A percentile compares a stretch with the other conserved stretches of the same genome.
Conservation (phyloP, 75 land plant species). For the Pinus albicaulis region DNA sequence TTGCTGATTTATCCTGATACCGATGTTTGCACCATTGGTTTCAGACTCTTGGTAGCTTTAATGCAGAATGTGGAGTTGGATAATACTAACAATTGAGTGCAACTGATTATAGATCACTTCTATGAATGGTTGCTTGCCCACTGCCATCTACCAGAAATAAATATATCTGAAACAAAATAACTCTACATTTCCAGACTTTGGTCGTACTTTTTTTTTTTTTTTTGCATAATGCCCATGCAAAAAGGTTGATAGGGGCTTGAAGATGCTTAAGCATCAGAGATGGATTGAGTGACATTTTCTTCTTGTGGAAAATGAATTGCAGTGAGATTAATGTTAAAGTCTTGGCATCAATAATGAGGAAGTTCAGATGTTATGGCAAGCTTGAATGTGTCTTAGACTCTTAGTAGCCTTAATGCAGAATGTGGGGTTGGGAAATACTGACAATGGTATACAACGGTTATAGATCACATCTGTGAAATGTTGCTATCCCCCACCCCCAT, state of each 20-base stretch:
- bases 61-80: background rate
- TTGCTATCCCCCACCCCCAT: background rate
- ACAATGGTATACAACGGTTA: background rate
- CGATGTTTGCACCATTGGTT: no score
- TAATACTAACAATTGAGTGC: background rate
- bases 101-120: slow-evolving; percentile 4
- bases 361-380: no score
- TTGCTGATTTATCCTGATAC: no score
- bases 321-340: background rate
- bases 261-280: slow-evolving; percentile 5
- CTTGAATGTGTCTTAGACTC: no score
- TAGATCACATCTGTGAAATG: background rate
- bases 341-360: background rate
- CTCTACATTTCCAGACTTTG: no score
- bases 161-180: no score
- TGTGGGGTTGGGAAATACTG: background rate
- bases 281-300: background rate
- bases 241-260: background rate
- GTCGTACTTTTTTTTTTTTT: no score
- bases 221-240: no score
- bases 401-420: background rate
- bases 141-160: no score
- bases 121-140: background rate
- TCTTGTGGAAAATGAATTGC: background rate
- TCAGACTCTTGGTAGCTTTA: background rate